Percentiles rank a stretch among this genome's conserved stretches.
These are phyloP conservation scores for Microbotryum lychnidis-dioicae DNA, from an alignment of 1,284 basidiomycete genomes.

Conservation along the genomic window DNA sequence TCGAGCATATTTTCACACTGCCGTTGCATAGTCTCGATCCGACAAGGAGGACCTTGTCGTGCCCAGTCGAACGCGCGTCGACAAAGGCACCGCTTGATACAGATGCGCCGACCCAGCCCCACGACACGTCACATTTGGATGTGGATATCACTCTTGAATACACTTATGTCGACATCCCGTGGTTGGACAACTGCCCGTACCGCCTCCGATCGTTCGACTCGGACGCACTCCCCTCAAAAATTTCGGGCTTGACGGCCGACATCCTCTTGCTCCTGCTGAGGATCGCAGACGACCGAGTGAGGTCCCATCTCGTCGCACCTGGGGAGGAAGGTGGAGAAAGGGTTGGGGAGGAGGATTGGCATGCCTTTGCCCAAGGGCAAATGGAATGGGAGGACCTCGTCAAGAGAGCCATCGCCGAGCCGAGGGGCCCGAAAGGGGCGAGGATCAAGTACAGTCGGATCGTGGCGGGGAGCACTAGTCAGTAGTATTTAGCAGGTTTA, in stretches of 20 bases:
- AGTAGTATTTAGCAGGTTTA: no score
- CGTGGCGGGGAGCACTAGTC: no score
- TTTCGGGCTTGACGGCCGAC: constrained; percentile 34
- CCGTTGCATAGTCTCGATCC: constrained; percentile 6
- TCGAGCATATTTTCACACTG: constrained; percentile 30
- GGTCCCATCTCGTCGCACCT: no score
- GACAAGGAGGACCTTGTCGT: background rate
- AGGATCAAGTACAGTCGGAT: no score
- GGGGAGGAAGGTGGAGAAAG: no score
- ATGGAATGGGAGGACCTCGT: no score
- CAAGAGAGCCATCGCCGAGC: no score
- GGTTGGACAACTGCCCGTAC: constrained; percentile 13
- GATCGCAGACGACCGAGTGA: no score
- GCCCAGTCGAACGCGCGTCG: background rate
- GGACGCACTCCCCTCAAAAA: constrained; percentile 13
- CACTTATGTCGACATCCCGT: constrained; percentile 24
- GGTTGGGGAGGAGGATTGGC: no score
- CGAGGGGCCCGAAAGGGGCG: no score
- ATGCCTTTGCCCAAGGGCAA: no score
- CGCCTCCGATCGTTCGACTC: constrained; percentile 28
- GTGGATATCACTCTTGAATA: constrained; percentile 7
- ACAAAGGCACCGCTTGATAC: background rate
- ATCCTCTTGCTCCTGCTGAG: constrained; percentile 10
- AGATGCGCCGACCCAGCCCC: background rate
- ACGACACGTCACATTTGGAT: background rate